Base-by-base conservation (phyloP, 495 filamentous ascomycete species). In the Aspergillus leporis region DNA sequence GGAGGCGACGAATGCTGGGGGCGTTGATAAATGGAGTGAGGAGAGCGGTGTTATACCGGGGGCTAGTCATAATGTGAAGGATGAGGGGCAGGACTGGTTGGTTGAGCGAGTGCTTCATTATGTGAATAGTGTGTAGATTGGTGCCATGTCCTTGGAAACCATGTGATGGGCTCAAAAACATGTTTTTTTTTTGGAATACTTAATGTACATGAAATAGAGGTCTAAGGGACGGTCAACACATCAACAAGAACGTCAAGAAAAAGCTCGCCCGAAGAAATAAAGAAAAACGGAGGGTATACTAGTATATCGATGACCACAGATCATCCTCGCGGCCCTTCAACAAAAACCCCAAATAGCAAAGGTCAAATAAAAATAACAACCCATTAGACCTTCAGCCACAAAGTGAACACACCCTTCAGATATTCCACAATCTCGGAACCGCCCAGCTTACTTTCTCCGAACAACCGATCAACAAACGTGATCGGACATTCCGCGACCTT, bases 361-460 rank as follows among this genome's bases (percentile, higher is more conserved):
- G 45, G 53, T 22, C 55, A 61, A 60, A 22, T 61, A 52, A 22
- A 53, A 65, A 52, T 8, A n/a, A n/a, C 23, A 53, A 53, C 56
- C 52, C 36, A 61, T 72, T 63, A 93, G 60, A 96, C 91, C 80
- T 89, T 93, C 70, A 93, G 67, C 93, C 93, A 98, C 58, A 98
- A 76, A 66, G 74, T 87, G 55, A 98, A 66, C 28, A 98, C 93
- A 7, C 94, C 94, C 84, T 96, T 96, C 38, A 90, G 85, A 74
- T 98, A 98, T 73, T 96, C 91, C n/a, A 95, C 91, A 75, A 98
- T 98, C 82, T 98, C 94, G 72, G 89, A 86, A 12, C 91, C 92
- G 7, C 93, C 93, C 28, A 97, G 75, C 81, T 98, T 98, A 68
- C 89, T 92, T 73, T 98, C 94, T 5, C 94, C 94, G 70, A 95